These are phyloP conservation scores for Penicillium sp. DNA, from an alignment of 2,329 filamentous ascomycete species.

Conservation along the genomic window DNA sequence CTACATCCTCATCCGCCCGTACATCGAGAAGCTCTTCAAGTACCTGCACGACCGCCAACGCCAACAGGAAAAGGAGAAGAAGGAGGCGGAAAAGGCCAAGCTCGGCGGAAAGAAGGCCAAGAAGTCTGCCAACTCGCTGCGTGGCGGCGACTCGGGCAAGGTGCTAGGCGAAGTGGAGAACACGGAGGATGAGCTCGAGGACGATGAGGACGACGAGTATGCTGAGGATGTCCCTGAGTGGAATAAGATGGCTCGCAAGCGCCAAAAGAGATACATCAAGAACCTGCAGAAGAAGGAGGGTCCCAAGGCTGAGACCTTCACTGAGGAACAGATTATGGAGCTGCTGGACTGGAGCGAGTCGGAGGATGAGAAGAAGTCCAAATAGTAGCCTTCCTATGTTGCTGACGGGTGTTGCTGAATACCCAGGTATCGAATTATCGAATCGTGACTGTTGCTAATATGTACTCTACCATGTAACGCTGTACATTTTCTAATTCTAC, in stretches of 20 bases:
- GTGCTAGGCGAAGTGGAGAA: slow-evolving; percentile 38
- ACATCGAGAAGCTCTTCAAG: slow-evolving; percentile 63
- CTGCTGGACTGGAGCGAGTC: slow-evolving; percentile 55
- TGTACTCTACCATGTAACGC: not conserved
- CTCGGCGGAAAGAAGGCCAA: slow-evolving; percentile 47
- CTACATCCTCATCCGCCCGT: slow-evolving; percentile 70
- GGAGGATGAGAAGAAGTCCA: slow-evolving; percentile 26
- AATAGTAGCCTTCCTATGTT: not conserved
- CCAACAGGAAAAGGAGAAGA: slow-evolving; percentile 49
- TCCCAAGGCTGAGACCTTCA: slow-evolving; percentile 59
- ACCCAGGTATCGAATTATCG: not conserved
- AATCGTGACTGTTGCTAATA: slow-evolving; percentile 1
- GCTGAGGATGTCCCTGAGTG: slow-evolving; percentile 51
- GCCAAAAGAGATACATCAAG: slow-evolving; percentile 64
- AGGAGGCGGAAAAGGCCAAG: slow-evolving; percentile 51
- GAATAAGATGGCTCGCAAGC: slow-evolving; percentile 66
- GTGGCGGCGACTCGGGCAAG: slow-evolving; percentile 54
- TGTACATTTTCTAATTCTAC: not conserved
- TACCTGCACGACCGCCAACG: slow-evolving; percentile 46
- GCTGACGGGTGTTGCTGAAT: not conserved
- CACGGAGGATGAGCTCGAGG: slow-evolving; percentile 47
- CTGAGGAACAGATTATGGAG: slow-evolving; percentile 72
- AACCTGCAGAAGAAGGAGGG: slow-evolving; percentile 61
- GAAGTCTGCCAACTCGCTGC: slow-evolving; percentile 62
- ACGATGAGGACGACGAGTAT: slow-evolving; percentile 40